Percentiles rank a stretch among this genome's conserved stretches.
Evolutionary conservation across 2,329 filamentous ascomycete species (phyloP).

Genomic region (Aurifilum marmelostoma): DNA sequence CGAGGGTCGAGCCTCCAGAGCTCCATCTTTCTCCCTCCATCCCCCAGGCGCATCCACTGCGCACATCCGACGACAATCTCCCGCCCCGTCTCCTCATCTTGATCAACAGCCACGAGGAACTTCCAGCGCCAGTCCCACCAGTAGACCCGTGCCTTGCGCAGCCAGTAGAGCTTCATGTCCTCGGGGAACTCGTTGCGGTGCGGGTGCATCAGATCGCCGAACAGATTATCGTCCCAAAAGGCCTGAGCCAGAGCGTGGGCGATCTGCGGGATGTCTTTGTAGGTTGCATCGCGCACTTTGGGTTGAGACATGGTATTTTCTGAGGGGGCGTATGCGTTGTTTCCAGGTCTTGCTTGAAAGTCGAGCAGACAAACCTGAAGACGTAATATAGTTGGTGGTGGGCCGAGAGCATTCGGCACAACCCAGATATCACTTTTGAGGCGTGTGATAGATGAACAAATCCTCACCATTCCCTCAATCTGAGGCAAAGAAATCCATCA

Average conservation of each 20-base stretch:
- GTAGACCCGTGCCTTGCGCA: constrained; percentile 35
- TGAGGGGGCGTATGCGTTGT: background rate
- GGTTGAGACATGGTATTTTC: constrained; percentile 12
- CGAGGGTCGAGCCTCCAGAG: constrained; percentile 31
- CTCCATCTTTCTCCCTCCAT: constrained; percentile 30
- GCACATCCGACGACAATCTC: constrained; percentile 34
- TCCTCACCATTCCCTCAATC: background rate
- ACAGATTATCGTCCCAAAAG: constrained; percentile 41
- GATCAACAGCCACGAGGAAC: constrained; percentile 36
- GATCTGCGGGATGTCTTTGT: constrained; percentile 36
- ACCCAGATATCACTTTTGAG: background rate
- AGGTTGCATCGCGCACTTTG: constrained; percentile 29
- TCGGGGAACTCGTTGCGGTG: constrained; percentile 38
- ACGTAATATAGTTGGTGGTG: background rate
- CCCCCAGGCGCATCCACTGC: constrained; percentile 33
- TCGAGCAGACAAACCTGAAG: background rate
- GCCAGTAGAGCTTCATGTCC: constrained; percentile 39
- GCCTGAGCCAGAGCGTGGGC: constrained; percentile 38
- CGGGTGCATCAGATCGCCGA: constrained; percentile 41
- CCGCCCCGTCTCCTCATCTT: constrained; percentile 20
- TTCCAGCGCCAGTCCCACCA: constrained; percentile 37
- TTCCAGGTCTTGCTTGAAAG: background rate
- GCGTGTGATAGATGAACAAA: background rate
- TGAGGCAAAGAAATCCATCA: background rate
- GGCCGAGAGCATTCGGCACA: background rate